Conservation (phyloP, 192 early-diverging fungal genomes). For the Coemansia sp. region DNA sequence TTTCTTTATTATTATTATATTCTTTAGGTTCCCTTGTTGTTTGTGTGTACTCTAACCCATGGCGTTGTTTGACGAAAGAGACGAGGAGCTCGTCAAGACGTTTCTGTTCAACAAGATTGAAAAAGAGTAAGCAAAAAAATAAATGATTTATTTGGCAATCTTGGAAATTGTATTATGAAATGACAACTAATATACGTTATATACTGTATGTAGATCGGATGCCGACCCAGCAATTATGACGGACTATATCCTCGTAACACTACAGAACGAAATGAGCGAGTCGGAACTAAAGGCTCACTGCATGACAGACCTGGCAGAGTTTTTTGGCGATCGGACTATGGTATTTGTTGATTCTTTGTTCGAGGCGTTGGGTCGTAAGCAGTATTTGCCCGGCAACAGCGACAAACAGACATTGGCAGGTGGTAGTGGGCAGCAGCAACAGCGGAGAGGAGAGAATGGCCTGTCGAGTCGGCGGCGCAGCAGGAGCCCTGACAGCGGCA, state of each 20-base stretch:
- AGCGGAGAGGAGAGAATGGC: conserved; percentile 12
- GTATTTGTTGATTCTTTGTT: conserved; percentile 44
- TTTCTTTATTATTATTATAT: background rate
- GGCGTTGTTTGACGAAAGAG: conserved; percentile 46
- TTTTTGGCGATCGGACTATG: conserved; percentile 40
- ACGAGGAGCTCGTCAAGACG: conserved; percentile 36
- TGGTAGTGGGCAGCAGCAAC: background rate
- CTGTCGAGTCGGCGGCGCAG: conserved; percentile 26
- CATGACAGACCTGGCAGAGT: conserved; percentile 44
- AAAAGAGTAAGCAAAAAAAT: conserved; percentile 32
- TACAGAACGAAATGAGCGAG: conserved; percentile 50
- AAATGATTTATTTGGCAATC: background rate
- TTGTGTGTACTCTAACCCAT: conserved; percentile 8
- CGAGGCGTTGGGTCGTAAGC: conserved; percentile 24
- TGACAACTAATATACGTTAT: background rate
- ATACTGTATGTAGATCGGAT: conserved; percentile 33
- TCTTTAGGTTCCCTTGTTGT: too few relatives aligned
- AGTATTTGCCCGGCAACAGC: conserved; percentile 22
- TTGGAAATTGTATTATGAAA: conserved; percentile 3
- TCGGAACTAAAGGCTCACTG: conserved; percentile 40
- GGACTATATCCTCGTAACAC: conserved; percentile 49
- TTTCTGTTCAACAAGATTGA: conserved; percentile 53
- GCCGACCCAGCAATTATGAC: conserved; percentile 51
- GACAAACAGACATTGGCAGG: background rate
- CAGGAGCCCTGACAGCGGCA: conserved; percentile 25